Evolutionary conservation across 345 rosid species (phyloP).

Genomic region (Melaleuca alternifolia): DNA sequence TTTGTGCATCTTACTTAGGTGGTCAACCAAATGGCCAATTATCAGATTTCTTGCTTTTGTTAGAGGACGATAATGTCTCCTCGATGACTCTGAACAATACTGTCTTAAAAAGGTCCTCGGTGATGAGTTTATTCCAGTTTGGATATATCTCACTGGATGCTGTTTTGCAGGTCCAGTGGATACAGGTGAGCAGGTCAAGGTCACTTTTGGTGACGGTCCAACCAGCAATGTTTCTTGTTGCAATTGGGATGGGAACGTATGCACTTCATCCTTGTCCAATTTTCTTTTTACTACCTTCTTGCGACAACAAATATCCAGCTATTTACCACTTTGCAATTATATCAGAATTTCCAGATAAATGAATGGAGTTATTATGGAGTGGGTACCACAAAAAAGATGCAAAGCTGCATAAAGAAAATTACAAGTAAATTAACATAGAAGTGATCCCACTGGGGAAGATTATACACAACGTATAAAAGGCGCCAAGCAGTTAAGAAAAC

Average conservation of each 20-base stretch:
- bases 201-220: constrained; percentile 62
- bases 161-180: constrained; percentile 75
- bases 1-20: background rate
- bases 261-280: constrained; percentile 9
- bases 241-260: constrained; percentile 70
- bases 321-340: background rate
- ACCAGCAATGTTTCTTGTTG: constrained; percentile 59
- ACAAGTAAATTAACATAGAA: background rate
- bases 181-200: constrained; percentile 90
- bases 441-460: no score
- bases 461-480: background rate
- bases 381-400: background rate
- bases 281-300: background rate
- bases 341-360: background rate
- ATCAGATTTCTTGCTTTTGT: background rate
- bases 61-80: background rate
- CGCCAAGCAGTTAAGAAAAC: background rate
- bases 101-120: background rate
- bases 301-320: background rate
- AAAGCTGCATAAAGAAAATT: background rate
- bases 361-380: background rate
- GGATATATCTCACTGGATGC: background rate
- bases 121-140: background rate
- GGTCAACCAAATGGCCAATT: background rate
- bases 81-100: background rate